Evolutionary conservation across 75 land plant species (phyloP), one percentile per base, ranked within the genome.

Genomic region (Picea sitchensis): DNA sequence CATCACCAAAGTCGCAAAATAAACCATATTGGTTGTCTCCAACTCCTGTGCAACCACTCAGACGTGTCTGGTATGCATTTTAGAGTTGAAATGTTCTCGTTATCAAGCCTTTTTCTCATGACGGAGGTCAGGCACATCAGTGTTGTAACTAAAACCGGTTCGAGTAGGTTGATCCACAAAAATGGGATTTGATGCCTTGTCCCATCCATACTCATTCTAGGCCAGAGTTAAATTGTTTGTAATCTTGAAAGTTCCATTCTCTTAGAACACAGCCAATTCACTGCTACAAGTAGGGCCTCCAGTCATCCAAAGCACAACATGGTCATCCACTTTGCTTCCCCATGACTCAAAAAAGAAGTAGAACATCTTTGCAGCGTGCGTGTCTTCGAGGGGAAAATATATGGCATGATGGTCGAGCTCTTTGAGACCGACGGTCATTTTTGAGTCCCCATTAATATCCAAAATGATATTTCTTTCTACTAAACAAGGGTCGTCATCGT

Each of bases 351-450:
- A 94, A 89, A 92, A 94, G 79, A 92, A 88, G 84, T 94, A 96
- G 79, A 94, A 96, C 97, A 96, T 89, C 99, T 84, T 97, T 51
- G 99, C 91, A 54, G 78, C 91, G 77, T 91, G 87, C 12, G 94
- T 88, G 44, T 90, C 81, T 65, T 81, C 51, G 62, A 94, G 88
- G 51, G 82, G 75, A 82, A 91, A 97, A 72, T 97, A 97, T 0
- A 98, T 98, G 14, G 99, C 99, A 82, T 95, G 92, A 71, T 97
- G 99, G 0, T 92, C 95, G 15, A 97, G 83, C 1, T 92, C 94
- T 61, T 90, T 94, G 20, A 79, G 73, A 5, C 90, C 76, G 14
- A 87, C 68, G 13, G 75, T 64, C n/a, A 13, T 58, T 8, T 77
- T 73, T 0, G 78, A 26, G 23, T 26, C 26, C 26, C 26, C 26